phyloP scores from a whole-genome alignment of 768 basidiomycete genomes.

The Solioccasus polychromus region DNA sequence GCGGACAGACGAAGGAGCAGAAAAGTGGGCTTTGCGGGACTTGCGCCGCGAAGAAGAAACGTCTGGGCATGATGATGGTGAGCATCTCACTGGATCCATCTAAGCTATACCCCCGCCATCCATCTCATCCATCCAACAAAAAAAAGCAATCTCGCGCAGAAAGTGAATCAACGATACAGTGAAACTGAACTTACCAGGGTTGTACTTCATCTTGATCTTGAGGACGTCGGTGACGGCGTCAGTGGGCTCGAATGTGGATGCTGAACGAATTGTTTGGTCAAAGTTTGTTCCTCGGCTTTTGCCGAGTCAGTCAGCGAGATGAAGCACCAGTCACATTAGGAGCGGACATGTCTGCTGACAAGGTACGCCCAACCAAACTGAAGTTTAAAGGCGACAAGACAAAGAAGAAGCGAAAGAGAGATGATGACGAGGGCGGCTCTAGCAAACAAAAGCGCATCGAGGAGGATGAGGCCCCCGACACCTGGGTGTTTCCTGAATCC shows the following conservation, averaged over 20 bases:
- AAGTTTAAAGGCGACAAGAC: constrained; percentile 88
- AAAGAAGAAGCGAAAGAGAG: constrained; percentile 78
- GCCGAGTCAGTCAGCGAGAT: constrained; percentile 12
- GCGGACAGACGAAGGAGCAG: constrained; percentile 90
- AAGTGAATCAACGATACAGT: constrained; percentile 14
- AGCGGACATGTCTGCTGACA: constrained; percentile 36
- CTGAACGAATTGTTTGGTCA: constrained; percentile 36
- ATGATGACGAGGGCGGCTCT: constrained; percentile 43
- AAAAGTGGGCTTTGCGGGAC: constrained; percentile 97
- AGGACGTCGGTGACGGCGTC: constrained; percentile 55
- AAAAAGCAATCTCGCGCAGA: constrained; percentile 24
- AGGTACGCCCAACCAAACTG: constrained; percentile 70
- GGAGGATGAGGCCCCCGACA: constrained; percentile 66
- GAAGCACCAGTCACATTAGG: neutral
- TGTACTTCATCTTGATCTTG: constrained; percentile 79
- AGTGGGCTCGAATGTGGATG: constrained; percentile 27
- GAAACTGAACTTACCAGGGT: constrained; percentile 63
- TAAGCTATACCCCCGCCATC: constrained; percentile 43
- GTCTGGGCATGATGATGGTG: constrained; percentile 47
- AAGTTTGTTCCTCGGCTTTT: constrained; percentile 24
- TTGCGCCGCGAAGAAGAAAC: constrained; percentile 95
- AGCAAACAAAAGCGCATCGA: constrained; percentile 47
- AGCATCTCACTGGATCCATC: constrained; percentile 44
- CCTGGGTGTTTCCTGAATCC: constrained; percentile 76
- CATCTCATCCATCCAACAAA: constrained; percentile 43